phyloP scores from a whole-genome alignment of 1,284 basidiomycete genomes.

The Ganoderma lucidum region DNA sequence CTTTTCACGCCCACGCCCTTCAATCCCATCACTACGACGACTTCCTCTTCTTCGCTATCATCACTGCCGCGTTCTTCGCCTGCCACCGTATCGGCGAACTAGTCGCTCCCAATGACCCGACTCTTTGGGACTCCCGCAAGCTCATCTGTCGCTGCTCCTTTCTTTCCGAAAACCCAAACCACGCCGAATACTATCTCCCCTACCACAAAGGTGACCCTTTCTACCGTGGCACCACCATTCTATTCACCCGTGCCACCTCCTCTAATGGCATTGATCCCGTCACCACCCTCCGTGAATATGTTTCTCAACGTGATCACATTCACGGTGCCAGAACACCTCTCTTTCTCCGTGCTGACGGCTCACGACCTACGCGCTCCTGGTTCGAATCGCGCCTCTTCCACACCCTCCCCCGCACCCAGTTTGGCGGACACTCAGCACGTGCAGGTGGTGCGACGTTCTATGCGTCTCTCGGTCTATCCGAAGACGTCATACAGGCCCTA shows the following conservation, averaged over 20 bases:
- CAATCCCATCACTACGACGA: background rate
- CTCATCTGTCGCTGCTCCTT: background rate
- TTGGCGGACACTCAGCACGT: background rate
- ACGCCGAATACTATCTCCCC: background rate
- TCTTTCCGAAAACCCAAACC: background rate
- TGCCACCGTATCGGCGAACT: background rate
- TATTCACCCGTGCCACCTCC: too few relatives aligned
- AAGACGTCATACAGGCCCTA: background rate
- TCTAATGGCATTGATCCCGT: too few relatives aligned
- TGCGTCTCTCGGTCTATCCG: background rate
- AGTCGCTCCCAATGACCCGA: background rate
- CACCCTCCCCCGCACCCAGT: background rate
- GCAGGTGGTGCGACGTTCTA: background rate
- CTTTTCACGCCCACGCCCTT: background rate
- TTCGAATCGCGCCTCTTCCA: background rate
- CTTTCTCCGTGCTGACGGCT: background rate
- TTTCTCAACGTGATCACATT: background rate
- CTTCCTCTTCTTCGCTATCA: background rate
- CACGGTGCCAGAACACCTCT: background rate
- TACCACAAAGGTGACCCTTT: too few relatives aligned
- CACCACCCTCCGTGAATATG: too few relatives aligned
- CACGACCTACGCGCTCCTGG: background rate
- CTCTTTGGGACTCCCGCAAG: background rate
- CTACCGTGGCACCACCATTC: too few relatives aligned
- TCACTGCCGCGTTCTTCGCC: background rate